Evolutionary conservation across 1,284 basidiomycete species (phyloP).

Genomic region (Amylostereum areolatum): DNA sequence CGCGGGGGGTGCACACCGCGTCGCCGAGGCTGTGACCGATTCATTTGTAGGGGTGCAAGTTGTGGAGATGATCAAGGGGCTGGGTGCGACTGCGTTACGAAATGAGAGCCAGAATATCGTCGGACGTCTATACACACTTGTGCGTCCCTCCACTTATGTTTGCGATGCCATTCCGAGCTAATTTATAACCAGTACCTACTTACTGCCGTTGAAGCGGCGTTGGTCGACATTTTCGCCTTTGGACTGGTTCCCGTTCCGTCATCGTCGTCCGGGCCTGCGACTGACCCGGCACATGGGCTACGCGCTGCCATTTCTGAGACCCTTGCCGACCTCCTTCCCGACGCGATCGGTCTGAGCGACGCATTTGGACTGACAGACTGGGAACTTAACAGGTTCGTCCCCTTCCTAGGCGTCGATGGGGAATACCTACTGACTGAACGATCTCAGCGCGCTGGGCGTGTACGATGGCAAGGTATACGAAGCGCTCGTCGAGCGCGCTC

Average conservation of each 20-base stretch:
- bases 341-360: conserved; percentile 68
- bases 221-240: conserved; percentile 56
- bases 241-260: conserved; percentile 30
- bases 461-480: conserved; percentile 68
- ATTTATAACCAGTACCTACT: conserved; percentile 48
- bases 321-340: conserved; percentile 52
- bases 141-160: conserved; percentile 24
- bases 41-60: conserved; percentile 58
- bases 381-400: conserved; percentile 64
- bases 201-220: conserved; percentile 45
- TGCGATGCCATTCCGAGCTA: not conserved
- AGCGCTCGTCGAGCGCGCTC: conserved; percentile 57
- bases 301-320: conserved; percentile 47
- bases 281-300: conserved; percentile 44
- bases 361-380: conserved; percentile 76
- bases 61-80: conserved; percentile 36
- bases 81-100: conserved; percentile 19
- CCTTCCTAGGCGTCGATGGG: not conserved
- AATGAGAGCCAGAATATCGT: conserved; percentile 31
- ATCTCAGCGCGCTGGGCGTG: conserved; percentile 52
- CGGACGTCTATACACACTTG: conserved; percentile 41
- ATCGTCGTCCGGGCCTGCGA: not conserved
- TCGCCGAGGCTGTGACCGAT: conserved; percentile 60
- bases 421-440: not conserved
- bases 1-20: conserved; percentile 48